phyloP scores from a whole-genome alignment of 495 filamentous ascomycete genomes.

The Aspergillus indologenus region DNA sequence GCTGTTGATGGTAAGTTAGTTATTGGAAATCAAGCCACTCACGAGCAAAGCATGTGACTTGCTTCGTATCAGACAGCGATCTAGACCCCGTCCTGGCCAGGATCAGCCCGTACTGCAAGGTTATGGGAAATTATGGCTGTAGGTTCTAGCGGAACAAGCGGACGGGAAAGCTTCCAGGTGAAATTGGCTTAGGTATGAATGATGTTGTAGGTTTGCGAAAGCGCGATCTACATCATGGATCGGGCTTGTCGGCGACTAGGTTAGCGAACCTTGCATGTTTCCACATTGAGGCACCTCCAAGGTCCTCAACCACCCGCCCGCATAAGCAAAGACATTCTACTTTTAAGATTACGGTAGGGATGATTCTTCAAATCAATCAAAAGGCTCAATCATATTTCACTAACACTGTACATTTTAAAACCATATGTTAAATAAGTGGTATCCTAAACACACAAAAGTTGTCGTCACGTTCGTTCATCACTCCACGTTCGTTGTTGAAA shows the following conservation, averaged over 20 bases:
- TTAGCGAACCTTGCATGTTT: neutral
- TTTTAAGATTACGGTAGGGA: no score
- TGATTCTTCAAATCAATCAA: neutral
- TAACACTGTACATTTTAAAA: slow-evolving; percentile 2
- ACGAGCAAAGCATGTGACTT: neutral
- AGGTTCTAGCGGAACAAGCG: no score
- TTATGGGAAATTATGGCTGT: no score
- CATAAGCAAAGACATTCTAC: neutral
- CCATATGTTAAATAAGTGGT: slow-evolving; percentile 12
- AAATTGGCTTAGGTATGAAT: no score
- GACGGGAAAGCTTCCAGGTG: no score
- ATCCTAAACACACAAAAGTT: slow-evolving; percentile 5
- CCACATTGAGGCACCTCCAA: neutral
- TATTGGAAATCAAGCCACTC: neutral
- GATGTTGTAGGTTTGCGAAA: no score
- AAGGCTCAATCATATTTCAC: neutral
- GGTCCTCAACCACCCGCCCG: neutral
- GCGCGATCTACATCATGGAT: no score
- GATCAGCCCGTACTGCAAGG: neutral
- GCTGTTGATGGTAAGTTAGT: neutral
- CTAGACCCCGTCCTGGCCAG: neutral
- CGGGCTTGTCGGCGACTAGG: no score
- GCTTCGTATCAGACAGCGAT: neutral
- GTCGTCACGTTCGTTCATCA: slow-evolving; percentile 8
- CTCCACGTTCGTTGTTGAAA: slow-evolving; percentile 5